Conservation (phyloP, 2,329 filamentous ascomycete species). For the Ceratocystis papillata region DNA sequence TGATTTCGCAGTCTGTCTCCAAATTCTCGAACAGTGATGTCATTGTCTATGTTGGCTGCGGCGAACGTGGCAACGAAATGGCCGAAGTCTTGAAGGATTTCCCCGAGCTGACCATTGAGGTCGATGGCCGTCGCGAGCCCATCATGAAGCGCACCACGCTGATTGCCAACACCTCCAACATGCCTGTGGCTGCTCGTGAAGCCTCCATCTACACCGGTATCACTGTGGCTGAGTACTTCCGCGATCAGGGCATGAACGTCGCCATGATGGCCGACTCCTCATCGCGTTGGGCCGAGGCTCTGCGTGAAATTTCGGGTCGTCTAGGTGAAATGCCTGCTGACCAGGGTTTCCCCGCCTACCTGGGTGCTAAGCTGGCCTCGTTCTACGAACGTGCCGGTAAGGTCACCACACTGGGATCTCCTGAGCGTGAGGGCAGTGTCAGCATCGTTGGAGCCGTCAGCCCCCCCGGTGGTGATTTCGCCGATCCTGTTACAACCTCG, state of each 20-base stretch:
- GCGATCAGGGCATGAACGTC: constrained; percentile 92
- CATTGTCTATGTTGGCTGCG: constrained; percentile 88
- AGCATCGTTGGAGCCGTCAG: constrained; percentile 97
- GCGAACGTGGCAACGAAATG: constrained; percentile 98
- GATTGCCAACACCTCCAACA: constrained; percentile 99
- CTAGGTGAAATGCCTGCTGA: constrained; percentile 99
- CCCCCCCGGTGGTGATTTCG: constrained; percentile 97
- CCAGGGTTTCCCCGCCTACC: constrained; percentile 97
- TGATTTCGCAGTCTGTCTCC: constrained; percentile 95
- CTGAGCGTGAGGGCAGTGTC: constrained; percentile 80
- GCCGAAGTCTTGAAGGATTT: constrained; percentile 99
- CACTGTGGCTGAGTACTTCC: constrained; percentile 90
- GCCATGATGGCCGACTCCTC: constrained; percentile 99
- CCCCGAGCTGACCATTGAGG: constrained; percentile 89
- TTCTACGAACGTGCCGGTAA: constrained; percentile 98
- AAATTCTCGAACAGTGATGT: constrained; percentile 99
- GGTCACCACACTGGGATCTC: constrained; percentile 74
- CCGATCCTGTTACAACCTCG: constrained; percentile 86
- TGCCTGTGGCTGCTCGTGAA: constrained; percentile 96
- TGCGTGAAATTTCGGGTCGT: constrained; percentile 97
- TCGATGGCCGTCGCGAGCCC: constrained; percentile 88
- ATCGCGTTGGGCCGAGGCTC: constrained; percentile 94
- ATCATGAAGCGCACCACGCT: constrained; percentile 99
- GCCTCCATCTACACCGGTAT: constrained; percentile 98
- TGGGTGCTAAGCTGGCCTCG: constrained; percentile 90